Percentiles rank a stretch among this genome's conserved stretches.
phyloP scores from a whole-genome alignment of 1,284 basidiomycete genomes.

The Irpex rosettiformis region DNA sequence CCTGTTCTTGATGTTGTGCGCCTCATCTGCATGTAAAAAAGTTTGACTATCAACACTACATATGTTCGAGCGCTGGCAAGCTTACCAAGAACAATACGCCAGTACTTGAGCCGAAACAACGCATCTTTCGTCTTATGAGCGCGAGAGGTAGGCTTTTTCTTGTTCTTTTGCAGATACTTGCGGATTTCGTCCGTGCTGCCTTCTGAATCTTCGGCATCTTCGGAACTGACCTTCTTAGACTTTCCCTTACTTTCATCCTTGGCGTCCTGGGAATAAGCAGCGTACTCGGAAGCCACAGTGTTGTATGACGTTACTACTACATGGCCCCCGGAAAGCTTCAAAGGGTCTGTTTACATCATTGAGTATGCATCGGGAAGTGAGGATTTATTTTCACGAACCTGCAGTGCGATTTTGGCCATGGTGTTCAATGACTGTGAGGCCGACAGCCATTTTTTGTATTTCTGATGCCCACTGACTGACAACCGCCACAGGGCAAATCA shows the following conservation, averaged over 20 bases:
- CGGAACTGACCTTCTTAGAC: slow-evolving; percentile 30
- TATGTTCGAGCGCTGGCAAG: slow-evolving; percentile 6
- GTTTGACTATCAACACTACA: neutral
- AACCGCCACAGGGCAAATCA: slow-evolving; percentile 81
- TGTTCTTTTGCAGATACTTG: slow-evolving; percentile 29
- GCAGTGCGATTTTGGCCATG: slow-evolving; percentile 75
- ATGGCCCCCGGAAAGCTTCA: slow-evolving; percentile 58
- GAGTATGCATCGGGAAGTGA: neutral
- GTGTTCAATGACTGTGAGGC: slow-evolving; percentile 74
- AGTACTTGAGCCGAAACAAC: slow-evolving; percentile 81
- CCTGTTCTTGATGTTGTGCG: slow-evolving; percentile 96
- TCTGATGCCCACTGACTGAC: slow-evolving; percentile 93
- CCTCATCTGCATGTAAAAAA: slow-evolving; percentile 66
- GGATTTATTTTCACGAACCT: slow-evolving; percentile 48
- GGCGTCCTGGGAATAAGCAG: slow-evolving; percentile 39
- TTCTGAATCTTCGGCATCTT: slow-evolving; percentile 36
- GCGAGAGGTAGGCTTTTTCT: slow-evolving; percentile 27
- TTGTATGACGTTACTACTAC: slow-evolving; percentile 86
- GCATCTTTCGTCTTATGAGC: slow-evolving; percentile 53
- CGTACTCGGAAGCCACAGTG: slow-evolving; percentile 74
- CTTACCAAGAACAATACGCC: slow-evolving; percentile 79
- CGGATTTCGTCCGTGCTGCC: slow-evolving; percentile 12
- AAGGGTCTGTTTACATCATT: slow-evolving; percentile 46
- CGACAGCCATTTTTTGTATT: slow-evolving; percentile 72
- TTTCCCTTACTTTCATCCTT: slow-evolving; percentile 43